Base-by-base conservation (phyloP, 179 eudicot genomes). In the Pouteria campechiana region DNA sequence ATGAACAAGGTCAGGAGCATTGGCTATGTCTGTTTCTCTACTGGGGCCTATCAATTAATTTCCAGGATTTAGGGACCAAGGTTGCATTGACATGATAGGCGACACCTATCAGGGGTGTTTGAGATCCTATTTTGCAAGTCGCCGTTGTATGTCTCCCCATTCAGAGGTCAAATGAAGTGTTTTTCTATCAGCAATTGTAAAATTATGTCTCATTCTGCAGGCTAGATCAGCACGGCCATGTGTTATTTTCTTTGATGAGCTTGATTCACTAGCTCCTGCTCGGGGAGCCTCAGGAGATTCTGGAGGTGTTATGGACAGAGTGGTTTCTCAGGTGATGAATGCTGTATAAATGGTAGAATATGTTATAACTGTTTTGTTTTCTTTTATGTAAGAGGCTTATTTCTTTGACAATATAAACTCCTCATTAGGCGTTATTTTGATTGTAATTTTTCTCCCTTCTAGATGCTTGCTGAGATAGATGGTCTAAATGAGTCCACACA, bases 381-480 rank as follows among this genome's bases (percentile, higher is more conserved):
- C n/a, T n/a, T n/a, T n/a, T n/a, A n/a, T n/a, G n/a, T n/a, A n/a
- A n/a, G n/a, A n/a, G n/a, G n/a, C n/a, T n/a, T n/a, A n/a, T n/a
- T n/a, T n/a, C n/a, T n/a, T n/a, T n/a, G n/a, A n/a, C n/a, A n/a
- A n/a, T n/a, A n/a, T n/a, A n/a, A n/a, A n/a, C n/a, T n/a, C n/a
- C n/a, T n/a, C n/a, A n/a, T n/a, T n/a, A 25, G 35, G 29, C 43
- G 19, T 34, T 41, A 24, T 33, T 50, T 23, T 44, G 8, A 43
- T 16, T 36, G 24, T 18, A 39, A 47, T 22, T 45, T 71, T 37
- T 17, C 9, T 58, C 44, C 21, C 45, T 58, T 55, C 28, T 54
- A 90, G 98, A 86, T 90, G 96, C 96, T 90, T 67, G 98, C 98
- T 35, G 98, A 86, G 70, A 86, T 90, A 35, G 98, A 90, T 60